These are phyloP conservation scores for Pseudoperonospora humuli DNA, from an alignment of 352 stramenopile species.

Conservation along the genomic window DNA sequence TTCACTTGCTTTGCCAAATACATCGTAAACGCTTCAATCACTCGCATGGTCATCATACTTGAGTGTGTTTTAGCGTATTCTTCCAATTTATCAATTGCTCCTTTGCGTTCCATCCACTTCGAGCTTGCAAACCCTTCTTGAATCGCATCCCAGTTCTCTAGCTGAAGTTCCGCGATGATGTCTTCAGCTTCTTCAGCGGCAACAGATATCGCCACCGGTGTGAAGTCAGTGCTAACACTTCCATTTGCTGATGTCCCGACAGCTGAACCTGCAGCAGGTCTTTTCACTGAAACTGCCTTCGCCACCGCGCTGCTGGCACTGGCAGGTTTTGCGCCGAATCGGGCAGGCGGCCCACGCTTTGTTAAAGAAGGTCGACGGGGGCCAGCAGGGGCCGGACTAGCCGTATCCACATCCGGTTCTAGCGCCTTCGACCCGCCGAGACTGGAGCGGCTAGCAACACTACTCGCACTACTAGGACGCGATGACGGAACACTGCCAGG, in stretches of 20 bases:
- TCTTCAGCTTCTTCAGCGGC: slow-evolving; percentile 59
- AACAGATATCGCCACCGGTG: slow-evolving; percentile 52
- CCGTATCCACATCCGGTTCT: slow-evolving; percentile 28
- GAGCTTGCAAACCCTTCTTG: slow-evolving; percentile 52
- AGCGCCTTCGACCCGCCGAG: slow-evolving; percentile 8
- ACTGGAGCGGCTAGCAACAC: slow-evolving; percentile 19
- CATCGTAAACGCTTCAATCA: slow-evolving; percentile 70
- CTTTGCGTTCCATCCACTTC: slow-evolving; percentile 83
- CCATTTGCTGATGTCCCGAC: slow-evolving; percentile 7
- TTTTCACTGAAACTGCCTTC: slow-evolving; percentile 26
- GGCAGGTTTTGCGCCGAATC: slow-evolving; percentile 39
- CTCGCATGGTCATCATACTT: slow-evolving; percentile 40
- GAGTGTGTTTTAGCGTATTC: slow-evolving; percentile 45
- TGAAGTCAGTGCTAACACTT: slow-evolving; percentile 43
- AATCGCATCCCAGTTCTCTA: slow-evolving; percentile 52
- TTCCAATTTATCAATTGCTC: slow-evolving; percentile 62
- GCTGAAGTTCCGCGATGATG: slow-evolving; percentile 44
- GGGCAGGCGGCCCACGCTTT: slow-evolving; percentile 46
- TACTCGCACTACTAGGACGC: slow-evolving; percentile 23
- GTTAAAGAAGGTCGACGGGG: slow-evolving; percentile 20
- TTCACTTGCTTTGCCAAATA: slow-evolving; percentile 74
- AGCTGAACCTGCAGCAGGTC: slow-evolving; percentile 12
- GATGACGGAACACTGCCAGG: slow-evolving; percentile 25
- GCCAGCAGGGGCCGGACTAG: slow-evolving; percentile 7
- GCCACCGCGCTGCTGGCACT: slow-evolving; percentile 9